Conservation (phyloP, 2,329 filamentous ascomycete genomes). For the Tolypocladium ovalisporum region DNA sequence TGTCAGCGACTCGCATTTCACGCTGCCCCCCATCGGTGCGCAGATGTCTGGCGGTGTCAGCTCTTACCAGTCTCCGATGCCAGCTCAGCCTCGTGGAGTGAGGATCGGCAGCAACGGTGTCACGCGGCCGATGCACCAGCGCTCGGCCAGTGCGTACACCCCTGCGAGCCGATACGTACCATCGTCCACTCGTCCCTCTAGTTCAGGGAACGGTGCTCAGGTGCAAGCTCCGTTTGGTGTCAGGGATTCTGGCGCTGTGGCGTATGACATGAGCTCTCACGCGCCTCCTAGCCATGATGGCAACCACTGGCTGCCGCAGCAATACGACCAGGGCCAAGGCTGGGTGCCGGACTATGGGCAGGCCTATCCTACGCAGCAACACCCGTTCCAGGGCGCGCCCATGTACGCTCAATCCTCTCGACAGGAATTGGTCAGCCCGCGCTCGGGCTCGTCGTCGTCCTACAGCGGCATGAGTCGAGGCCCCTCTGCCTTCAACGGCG, state of each 20-base stretch:
- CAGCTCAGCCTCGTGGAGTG: background rate
- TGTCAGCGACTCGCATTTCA: slow-evolving; percentile 3
- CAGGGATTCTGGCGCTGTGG: background rate
- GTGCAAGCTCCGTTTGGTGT: background rate
- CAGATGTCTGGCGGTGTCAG: slow-evolving; percentile 6
- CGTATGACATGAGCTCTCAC: slow-evolving; percentile 4
- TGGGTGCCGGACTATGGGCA: slow-evolving; percentile 2
- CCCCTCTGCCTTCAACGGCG: background rate
- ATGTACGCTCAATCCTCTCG: slow-evolving; percentile 1
- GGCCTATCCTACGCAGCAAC: background rate
- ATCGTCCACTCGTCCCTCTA: slow-evolving; percentile 7
- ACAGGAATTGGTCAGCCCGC: slow-evolving; percentile 1
- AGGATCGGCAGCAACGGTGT: background rate
- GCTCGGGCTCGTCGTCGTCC: background rate
- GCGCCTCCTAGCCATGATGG: background rate
- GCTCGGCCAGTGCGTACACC: slow-evolving; percentile 11
- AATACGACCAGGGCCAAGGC: background rate
- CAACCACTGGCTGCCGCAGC: background rate
- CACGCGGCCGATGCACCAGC: slow-evolving; percentile 10
- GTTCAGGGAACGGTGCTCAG: slow-evolving; percentile 6
- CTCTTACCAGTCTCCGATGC: background rate
- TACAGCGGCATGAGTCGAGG: background rate
- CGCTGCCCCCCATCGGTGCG: slow-evolving; percentile 12
- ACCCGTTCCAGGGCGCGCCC: background rate
- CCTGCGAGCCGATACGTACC: slow-evolving; percentile 4